Percentiles rank a stretch among this genome's conserved stretches.
Conservation (phyloP, 768 basidiomycete species). For the Pleurotus cornucopiae region DNA sequence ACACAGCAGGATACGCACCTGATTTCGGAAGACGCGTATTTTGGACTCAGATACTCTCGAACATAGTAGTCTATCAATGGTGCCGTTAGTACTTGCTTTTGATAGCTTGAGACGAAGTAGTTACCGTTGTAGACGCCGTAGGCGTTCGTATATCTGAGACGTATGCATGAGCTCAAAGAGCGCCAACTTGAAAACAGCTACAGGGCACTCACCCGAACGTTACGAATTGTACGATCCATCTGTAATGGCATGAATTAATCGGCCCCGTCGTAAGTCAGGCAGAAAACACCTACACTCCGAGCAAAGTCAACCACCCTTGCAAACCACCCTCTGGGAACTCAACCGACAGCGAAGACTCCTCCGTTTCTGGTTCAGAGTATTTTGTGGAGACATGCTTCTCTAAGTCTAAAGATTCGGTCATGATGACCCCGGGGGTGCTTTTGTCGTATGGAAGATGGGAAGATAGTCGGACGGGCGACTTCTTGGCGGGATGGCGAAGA, state of each 20-base stretch:
- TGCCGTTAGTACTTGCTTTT: neutral
- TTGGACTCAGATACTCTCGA: conserved; percentile 15
- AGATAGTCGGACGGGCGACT: neutral
- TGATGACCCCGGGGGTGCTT: too few relatives aligned
- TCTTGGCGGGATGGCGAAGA: neutral
- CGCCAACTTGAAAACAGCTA: neutral
- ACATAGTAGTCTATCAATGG: conserved; percentile 20
- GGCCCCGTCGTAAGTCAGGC: neutral
- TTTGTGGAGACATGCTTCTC: neutral
- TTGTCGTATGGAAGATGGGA: too few relatives aligned
- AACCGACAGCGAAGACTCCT: neutral
- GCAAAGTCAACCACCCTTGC: conserved; percentile 19
- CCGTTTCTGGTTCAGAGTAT: neutral
- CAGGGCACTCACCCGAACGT: conserved; percentile 19
- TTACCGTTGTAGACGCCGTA: conserved; percentile 20
- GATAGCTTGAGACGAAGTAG: neutral
- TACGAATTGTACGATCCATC: conserved; percentile 20
- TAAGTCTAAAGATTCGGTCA: neutral
- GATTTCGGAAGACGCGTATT: conserved; percentile 21
- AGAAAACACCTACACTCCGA: conserved; percentile 18
- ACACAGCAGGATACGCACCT: conserved; percentile 11
- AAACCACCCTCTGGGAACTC: conserved; percentile 20
- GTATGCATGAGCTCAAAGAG: too few relatives aligned
- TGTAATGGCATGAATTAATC: neutral
- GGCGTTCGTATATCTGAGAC: conserved; percentile 18